These are phyloP conservation scores for Cucumis hystrix DNA, from an alignment of 306 rosid species.

Conservation along the genomic window DNA sequence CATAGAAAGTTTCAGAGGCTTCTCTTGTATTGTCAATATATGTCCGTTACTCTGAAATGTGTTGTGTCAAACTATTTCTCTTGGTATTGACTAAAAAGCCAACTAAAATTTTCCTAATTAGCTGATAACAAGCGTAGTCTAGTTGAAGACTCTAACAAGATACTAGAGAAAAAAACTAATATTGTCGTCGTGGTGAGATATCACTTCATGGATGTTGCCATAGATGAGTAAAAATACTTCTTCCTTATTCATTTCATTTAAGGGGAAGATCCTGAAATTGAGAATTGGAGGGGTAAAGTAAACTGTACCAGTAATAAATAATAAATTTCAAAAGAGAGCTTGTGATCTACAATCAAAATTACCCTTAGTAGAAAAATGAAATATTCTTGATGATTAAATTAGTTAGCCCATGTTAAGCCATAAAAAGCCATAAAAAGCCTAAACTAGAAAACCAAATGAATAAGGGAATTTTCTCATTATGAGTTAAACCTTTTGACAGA, in stretches of 20 bases:
- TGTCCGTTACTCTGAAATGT: neutral
- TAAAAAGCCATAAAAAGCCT: neutral
- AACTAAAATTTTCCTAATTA: neutral
- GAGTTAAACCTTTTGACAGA: constrained; percentile 40
- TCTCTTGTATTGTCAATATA: neutral
- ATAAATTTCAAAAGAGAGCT: neutral
- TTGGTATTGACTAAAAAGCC: neutral
- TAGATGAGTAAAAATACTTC: neutral
- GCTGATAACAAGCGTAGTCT: neutral
- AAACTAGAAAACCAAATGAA: neutral
- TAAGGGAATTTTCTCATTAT: neutral
- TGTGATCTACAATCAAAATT: neutral
- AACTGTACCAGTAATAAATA: too few species aligned
- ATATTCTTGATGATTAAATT: neutral
- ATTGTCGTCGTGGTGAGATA: neutral
- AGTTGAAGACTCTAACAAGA: neutral
- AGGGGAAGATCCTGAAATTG: neutral
- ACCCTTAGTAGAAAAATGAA: neutral
- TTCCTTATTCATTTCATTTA: neutral
- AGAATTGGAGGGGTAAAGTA: neutral
- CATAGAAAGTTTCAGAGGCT: neutral
- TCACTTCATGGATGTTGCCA: neutral
- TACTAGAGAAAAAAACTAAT: neutral
- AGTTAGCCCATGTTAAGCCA: neutral
- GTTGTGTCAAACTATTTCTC: neutral